Base-by-base conservation (phyloP, 179 eudicot species). In the Vitellaria paradoxa region DNA sequence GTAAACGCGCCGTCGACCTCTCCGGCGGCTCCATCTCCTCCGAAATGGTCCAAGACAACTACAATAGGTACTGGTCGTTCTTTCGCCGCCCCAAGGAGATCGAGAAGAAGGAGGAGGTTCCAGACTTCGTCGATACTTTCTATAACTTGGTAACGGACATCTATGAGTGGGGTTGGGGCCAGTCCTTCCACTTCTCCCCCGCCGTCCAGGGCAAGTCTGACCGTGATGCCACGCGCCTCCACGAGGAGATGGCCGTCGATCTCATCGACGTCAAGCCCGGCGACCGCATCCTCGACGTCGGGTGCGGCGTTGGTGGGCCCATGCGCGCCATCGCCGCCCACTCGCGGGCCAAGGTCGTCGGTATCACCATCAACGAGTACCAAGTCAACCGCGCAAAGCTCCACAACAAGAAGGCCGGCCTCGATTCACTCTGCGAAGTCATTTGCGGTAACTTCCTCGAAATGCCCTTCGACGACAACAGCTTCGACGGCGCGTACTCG, bases 141-240 rank as follows among this genome's bases (percentile, higher is more conserved):
- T 94, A 94, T 83, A 92, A 94, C 49, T 90, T 94, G 20, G 98
- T 94, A 0, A 94, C 98, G 2, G 98, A 94, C 72, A 94, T 94
- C 63, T 94, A 94, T 87, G 98, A 94, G 68, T 94, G 98, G 98
- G 98, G 98, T 0, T 94, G 98, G 98, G 98, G 98, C 7, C 98
- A 94, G 59, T 85, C 90, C 20, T 94, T 94, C 85, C 98, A 94
- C 20, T 94, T 94, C 73, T 90, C 98, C 13, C 98, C 98, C 0
- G 70, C 88, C 1, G 11, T 94, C 12, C 85, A 87, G 3, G 97
- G 96, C 0, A 94, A 87, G 42, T 89, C 96, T 0, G 82, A 94
- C 86, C 86, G 86, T 0, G 91, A 92, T 0, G 92, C 96, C 55
- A 94, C 97, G 1, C 85, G 88, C 10, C 49, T 89, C 57, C 97